Evolutionary conservation across 345 rosid genomes (phyloP).

Genomic region (Salix arbutifolia): DNA sequence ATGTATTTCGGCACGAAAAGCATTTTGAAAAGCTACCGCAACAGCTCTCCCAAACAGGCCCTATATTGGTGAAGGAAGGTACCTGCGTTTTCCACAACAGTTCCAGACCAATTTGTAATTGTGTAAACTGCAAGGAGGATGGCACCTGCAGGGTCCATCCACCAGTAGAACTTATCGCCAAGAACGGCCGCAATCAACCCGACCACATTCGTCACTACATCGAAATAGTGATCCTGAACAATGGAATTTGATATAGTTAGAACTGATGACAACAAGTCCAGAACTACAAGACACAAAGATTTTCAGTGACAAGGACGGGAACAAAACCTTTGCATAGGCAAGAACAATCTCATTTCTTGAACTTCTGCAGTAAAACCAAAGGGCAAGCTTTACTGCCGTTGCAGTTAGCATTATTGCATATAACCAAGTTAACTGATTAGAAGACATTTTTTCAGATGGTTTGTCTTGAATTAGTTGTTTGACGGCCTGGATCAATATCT

Average conservation of each 20-base stretch:
- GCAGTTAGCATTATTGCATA: constrained; percentile 75
- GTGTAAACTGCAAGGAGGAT: constrained; percentile 74
- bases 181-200: constrained; percentile 81
- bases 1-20: too few species aligned
- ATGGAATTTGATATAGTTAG: not conserved
- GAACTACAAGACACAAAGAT: not conserved
- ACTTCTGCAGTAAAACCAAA: constrained; percentile 80
- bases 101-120: constrained; percentile 73
- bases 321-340: constrained; percentile 74
- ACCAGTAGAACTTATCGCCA: constrained; percentile 67
- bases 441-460: constrained; percentile 43
- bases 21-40: too few species aligned
- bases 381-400: constrained; percentile 57
- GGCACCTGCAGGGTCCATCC: constrained; percentile 89
- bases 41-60: too few species aligned
- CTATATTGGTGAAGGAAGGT: not conserved
- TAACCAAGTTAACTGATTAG: constrained; percentile 54
- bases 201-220: constrained; percentile 75
- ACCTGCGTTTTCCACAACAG: constrained; percentile 92
- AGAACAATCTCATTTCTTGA: constrained; percentile 74
- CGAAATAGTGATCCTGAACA: constrained; percentile 84
- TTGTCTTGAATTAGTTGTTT: constrained; percentile 48
- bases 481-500: constrained; percentile 60
- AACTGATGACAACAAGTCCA: not conserved
- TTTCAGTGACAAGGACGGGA: not conserved